Percentiles rank a stretch among this genome's conserved stretches.
Conservation (phyloP, 2,329 filamentous ascomycete species). For the Pyrenochaeta sp. region DNA sequence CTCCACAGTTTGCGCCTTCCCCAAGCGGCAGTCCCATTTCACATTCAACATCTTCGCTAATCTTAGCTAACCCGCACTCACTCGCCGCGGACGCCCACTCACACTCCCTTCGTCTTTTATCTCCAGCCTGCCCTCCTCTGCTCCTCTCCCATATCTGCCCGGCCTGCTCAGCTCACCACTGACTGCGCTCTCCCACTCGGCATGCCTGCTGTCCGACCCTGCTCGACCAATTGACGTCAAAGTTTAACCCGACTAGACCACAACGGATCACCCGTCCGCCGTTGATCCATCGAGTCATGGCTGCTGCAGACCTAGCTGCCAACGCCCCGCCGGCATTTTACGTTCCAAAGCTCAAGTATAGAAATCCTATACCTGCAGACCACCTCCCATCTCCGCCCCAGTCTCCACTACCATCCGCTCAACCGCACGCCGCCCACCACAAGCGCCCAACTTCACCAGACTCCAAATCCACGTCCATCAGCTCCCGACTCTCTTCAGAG, state of each 20-base stretch:
- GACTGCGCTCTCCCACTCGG: no score
- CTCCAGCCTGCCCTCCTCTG: no score
- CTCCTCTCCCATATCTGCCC: neutral
- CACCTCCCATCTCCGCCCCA: slow-evolving; percentile 21
- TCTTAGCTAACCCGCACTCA: no score
- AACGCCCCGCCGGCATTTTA: slow-evolving; percentile 34
- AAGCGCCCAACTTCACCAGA: slow-evolving; percentile 14
- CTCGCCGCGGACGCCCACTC: no score
- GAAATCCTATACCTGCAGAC: slow-evolving; percentile 38
- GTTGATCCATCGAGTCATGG: slow-evolving; percentile 35
- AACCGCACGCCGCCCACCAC: no score
- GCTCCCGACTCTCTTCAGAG: slow-evolving; percentile 21
- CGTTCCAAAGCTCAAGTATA: slow-evolving; percentile 46
- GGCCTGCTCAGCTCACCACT: no score
- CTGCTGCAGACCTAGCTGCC: slow-evolving; percentile 35
- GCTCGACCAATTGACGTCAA: slow-evolving; percentile 10
- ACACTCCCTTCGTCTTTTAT: no score
- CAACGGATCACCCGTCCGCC: slow-evolving; percentile 26
- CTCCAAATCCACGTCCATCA: slow-evolving; percentile 11
- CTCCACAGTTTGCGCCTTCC: no score
- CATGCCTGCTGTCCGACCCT: no score
- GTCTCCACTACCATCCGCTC: no score
- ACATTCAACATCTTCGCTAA: no score
- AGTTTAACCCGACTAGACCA: slow-evolving; percentile 24
- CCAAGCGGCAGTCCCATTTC: no score